Percentiles rank a stretch among this genome's conserved stretches.
Evolutionary conservation across 2,329 filamentous ascomycete species (phyloP).

Genomic region (Apiospora rasikravindrae): DNA sequence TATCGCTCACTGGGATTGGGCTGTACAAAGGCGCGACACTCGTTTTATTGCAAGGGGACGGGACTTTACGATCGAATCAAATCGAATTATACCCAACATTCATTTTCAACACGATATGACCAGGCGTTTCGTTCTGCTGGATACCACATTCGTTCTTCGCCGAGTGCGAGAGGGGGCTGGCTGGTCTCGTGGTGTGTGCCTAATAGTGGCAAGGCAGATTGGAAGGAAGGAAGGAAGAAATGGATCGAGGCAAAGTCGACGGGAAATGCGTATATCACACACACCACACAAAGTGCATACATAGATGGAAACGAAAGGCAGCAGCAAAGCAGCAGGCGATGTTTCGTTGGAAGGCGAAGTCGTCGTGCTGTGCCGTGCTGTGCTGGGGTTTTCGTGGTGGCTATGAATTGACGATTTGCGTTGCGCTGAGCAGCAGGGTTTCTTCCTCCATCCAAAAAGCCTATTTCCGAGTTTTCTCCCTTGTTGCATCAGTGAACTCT

Average conservation of each 20-base stretch:
- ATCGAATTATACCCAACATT: neutral
- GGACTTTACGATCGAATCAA: neutral
- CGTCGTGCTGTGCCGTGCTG: neutral
- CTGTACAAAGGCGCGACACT: slow-evolving; percentile 1
- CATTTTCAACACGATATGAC: neutral
- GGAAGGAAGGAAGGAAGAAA: neutral
- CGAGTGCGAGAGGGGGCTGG: neutral
- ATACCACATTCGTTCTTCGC: slow-evolving; percentile 16
- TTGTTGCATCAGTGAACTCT: neutral
- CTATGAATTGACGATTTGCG: slow-evolving; percentile 19
- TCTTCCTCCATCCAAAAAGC: neutral
- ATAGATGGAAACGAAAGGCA: neutral
- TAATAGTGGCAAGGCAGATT: neutral
- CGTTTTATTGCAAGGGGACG: neutral
- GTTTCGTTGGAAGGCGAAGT: neutral
- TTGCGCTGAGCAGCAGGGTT: slow-evolving; percentile 16
- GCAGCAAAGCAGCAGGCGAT: neutral
- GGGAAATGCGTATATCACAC: neutral
- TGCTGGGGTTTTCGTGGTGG: neutral
- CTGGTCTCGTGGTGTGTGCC: neutral
- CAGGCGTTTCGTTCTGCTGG: neutral
- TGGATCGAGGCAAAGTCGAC: neutral
- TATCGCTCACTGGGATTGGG: neutral
- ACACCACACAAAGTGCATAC: neutral
- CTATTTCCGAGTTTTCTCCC: neutral